Evolutionary conservation across 495 filamentous ascomycete genomes (phyloP), one percentile per base, ranked within the genome.

Genomic region (Penicillium bialowiezense): DNA sequence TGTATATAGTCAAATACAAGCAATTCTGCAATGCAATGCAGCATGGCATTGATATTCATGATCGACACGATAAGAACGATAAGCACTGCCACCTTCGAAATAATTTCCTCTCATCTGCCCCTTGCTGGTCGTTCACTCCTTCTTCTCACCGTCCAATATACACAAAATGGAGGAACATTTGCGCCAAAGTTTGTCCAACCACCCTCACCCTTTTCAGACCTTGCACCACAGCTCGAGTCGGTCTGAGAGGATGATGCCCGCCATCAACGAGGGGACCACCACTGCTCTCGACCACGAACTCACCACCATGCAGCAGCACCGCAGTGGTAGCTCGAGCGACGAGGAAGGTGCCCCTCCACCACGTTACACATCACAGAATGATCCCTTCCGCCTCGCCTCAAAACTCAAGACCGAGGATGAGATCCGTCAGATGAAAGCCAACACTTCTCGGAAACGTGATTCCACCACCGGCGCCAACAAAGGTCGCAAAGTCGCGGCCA

Each of bases 341-440:
- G 72, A 88, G 43, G 90, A 95, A 70, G 77, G 80, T 47, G 80
- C 84, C 54, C 70, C 72, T 31, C 72, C 73, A n/a, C 80, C 73
- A 36, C 74, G 65, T 37, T 85, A 87, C 64, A 84, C 76, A 26
- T 57, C 54, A 14, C 78, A 77, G 36, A 85, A 79, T 54, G 93
- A 98, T 62, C 93, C 93, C 0, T 91, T 88, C 65, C 81, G 82
- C 48, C 83, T 98, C 2, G 86, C 89, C 3, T 82, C 81, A 5
- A 83, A 80, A 34, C 77, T 92, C 50, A 98, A 97, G 70, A 78
- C 87, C 29, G 70, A 83, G 12, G 78, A 78, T 14, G 89, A 97
- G 65, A 84, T 98, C 51, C 79, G 82, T 17, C 74, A 79, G 47
- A 92, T 98, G 53, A 82, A 82, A 50, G 89, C 89, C 37, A 95